Conservation (phyloP, 2,329 filamentous ascomycete genomes). For the Aspergillus fijiensis region DNA sequence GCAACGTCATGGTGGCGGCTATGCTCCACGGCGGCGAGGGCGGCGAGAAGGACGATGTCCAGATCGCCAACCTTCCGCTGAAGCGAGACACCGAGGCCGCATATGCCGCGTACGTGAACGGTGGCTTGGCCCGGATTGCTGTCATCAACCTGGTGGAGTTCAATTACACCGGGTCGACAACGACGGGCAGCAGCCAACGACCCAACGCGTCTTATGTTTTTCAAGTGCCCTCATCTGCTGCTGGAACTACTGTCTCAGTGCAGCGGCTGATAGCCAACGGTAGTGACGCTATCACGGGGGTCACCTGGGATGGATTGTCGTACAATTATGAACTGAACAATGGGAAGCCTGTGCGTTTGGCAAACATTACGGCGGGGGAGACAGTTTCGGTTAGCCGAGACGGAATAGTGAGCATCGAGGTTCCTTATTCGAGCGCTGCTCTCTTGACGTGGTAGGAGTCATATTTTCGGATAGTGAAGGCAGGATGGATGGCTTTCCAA, state of each 20-base stretch:
- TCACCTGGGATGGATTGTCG: constrained; percentile 62
- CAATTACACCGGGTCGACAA: constrained; percentile 45
- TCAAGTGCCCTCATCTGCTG: constrained; percentile 22
- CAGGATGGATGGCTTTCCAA: constrained; percentile 4
- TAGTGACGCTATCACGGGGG: constrained; percentile 62
- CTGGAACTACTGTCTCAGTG: constrained; percentile 34
- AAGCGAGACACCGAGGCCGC: constrained; percentile 47
- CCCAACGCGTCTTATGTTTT: constrained; percentile 27
- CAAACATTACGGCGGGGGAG: constrained; percentile 57
- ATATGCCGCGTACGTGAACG: constrained; percentile 42
- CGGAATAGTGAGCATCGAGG: constrained; percentile 33
- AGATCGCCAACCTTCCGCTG: constrained; percentile 52
- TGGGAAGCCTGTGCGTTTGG: constrained; percentile 54
- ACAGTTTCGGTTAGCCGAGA: constrained; percentile 32
- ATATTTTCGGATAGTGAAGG: neutral
- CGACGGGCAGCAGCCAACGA: constrained; percentile 13
- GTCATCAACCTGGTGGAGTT: constrained; percentile 60
- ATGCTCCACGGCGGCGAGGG: constrained; percentile 48
- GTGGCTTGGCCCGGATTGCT: constrained; percentile 49
- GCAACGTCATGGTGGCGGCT: constrained; percentile 58
- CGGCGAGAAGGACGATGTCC: constrained; percentile 29
- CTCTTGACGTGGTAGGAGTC: constrained; percentile 14
- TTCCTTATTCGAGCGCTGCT: constrained; percentile 29
- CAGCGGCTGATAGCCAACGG: constrained; percentile 60
- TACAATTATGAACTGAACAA: constrained; percentile 60